Base-by-base conservation (phyloP, 2,329 filamentous ascomycete species). In the Cytospora chrysosperma region DNA sequence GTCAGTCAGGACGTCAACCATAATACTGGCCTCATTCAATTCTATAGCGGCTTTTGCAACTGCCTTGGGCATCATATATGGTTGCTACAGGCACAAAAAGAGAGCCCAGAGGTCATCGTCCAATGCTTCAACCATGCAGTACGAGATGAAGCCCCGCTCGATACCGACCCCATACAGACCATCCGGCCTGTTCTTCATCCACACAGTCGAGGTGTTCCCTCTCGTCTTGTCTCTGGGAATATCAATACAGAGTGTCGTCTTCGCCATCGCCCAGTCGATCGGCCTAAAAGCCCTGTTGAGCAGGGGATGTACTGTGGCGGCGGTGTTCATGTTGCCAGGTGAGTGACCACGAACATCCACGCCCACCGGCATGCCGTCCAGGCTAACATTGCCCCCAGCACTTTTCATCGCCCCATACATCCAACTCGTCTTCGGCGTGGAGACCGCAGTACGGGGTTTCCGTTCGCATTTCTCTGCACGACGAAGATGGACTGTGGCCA, bases 401-500 rank as follows among this genome's bases (percentile, higher is more conserved):
- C 79, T 90, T 40, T 90, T 91, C 69, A 80, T 90, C 59, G 82
- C 86, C 10, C 88, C 88, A 28, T 89, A 83, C 66, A 82, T 87
- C 34, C 88, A 90, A 68, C 70, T 90, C 24, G 79, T 89, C 19
- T 90, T 91, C 68, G 85, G 84, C 17, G 67, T 88, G 63, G 88
- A 91, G 72, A 81, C 84, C 37, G 78, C 84, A 0, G 69, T 85
- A 19, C 80, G 88, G 68, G 82, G 84, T 13, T 72, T 88, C 28
- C 80, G 77, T 67, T 77, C 75, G 53, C 81, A 86, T 1, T 90
- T 90, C 67, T 80, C 82, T 5, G 77, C 81, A 1, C 81, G 85
- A 63, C 79, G 82, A 30, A 86, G 81, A 72, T 90, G 86, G 81
- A 83, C 81, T 40, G 80, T 87, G 28, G 75, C 79, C 3, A 81